These are phyloP conservation scores for Stephanodiscus triporus DNA, from an alignment of 108 stramenopile genomes.

Conservation along the genomic window DNA sequence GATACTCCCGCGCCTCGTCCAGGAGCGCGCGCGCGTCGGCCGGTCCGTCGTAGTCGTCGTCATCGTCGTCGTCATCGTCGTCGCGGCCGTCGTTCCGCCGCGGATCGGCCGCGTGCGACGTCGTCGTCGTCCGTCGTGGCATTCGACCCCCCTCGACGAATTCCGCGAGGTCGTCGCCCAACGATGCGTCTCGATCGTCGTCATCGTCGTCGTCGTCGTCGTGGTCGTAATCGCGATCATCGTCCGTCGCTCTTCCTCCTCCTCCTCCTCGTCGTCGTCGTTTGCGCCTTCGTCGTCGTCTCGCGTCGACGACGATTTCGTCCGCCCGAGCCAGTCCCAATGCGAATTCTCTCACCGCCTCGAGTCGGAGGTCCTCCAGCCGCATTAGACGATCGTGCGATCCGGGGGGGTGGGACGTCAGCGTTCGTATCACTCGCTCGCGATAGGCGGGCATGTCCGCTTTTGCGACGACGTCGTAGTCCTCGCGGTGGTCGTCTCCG, in stretches of 20 bases:
- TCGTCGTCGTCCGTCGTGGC: not conserved
- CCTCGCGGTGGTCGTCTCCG: not conserved
- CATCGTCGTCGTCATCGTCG: not conserved
- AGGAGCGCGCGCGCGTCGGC: slow-evolving; percentile 39
- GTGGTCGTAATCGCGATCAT: not conserved
- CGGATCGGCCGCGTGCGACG: no score
- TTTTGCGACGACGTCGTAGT: not conserved
- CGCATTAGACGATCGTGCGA: slow-evolving; percentile 61
- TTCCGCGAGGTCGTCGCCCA: slow-evolving; percentile 7
- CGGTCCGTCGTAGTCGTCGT: not conserved
- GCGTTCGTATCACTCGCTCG: slow-evolving; percentile 52
- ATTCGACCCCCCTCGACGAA: slow-evolving; percentile 2
- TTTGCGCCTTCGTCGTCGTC: not conserved
- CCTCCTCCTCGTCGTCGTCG: slow-evolving; percentile 19
- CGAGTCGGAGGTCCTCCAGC: slow-evolving; percentile 72
- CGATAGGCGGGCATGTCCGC: slow-evolving; percentile 36
- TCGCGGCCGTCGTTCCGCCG: no score
- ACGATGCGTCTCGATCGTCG: not conserved
- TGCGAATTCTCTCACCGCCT: slow-evolving; percentile 66
- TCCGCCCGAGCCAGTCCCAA: slow-evolving; percentile 47
- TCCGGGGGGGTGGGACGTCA: slow-evolving; percentile 81
- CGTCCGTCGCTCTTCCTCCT: not conserved
- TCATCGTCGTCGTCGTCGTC: not conserved
- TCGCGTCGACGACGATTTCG: slow-evolving; percentile 44
- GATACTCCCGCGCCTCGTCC: slow-evolving; percentile 62